Conservation (phyloP, 139 green algal species). For the Gonium pectorale region DNA sequence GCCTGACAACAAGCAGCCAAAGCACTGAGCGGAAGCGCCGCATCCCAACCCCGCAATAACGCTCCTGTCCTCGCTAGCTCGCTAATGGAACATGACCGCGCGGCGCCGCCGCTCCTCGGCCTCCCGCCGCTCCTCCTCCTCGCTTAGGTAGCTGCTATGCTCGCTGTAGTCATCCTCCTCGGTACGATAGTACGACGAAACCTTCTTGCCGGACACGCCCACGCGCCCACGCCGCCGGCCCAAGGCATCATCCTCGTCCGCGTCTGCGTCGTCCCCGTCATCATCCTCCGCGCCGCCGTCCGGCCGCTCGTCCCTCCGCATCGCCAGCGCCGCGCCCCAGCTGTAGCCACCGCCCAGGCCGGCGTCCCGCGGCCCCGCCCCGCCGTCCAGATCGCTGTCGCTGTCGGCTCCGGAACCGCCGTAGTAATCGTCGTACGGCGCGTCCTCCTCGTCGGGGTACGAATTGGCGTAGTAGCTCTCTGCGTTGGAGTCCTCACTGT, state of each 20-base stretch:
- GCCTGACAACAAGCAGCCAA: no score
- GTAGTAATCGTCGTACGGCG: background rate
- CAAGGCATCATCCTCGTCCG: constrained; percentile 23
- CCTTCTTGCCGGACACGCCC: background rate
- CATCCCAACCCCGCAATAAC: no score
- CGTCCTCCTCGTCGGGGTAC: constrained; percentile 42
- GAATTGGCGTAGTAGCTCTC: constrained; percentile 60
- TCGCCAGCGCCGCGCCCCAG: background rate
- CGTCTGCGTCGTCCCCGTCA: background rate
- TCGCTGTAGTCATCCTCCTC: constrained; percentile 45
- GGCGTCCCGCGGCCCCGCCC: background rate
- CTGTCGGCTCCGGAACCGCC: background rate
- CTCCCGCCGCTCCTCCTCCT: constrained; percentile 42
- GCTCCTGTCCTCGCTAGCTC: no score
- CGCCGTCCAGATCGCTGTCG: background rate
- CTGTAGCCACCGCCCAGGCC: background rate
- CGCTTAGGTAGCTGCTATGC: constrained; percentile 42
- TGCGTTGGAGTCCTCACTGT: constrained; percentile 62
- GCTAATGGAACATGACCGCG: constrained; percentile 37
- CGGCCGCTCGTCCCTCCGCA: background rate
- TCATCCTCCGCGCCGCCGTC: background rate
- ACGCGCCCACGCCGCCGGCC: background rate
- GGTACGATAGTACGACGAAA: constrained; percentile 21
- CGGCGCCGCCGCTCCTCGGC: constrained; percentile 22
- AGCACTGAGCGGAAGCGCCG: no score